A percentile compares a stretch with the other conserved stretches of the same genome.
Evolutionary conservation across 164 flowering plant species (phyloP).

Genomic region (Brasenia schreberi): DNA sequence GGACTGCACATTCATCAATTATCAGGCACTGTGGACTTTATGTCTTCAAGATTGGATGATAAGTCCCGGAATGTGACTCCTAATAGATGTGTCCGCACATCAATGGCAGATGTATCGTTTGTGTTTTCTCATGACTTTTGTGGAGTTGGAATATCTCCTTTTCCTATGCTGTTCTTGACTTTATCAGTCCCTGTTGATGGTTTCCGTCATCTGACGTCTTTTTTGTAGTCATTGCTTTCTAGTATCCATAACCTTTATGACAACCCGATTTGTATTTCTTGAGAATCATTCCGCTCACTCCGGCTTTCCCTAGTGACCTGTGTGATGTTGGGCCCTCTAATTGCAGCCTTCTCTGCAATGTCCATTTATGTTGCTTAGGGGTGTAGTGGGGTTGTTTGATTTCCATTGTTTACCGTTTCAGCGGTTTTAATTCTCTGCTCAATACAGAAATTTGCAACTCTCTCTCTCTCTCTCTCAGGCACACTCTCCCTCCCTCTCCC

Average conservation of each 20-base stretch:
- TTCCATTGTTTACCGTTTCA: too few relatives aligned
- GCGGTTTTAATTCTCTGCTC: too few relatives aligned
- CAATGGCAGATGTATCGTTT: conserved; percentile 61
- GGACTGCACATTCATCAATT: conserved; percentile 36
- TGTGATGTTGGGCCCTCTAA: too few relatives aligned
- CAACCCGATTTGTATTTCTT: background rate
- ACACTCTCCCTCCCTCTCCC: too few relatives aligned
- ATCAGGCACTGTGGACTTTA: conserved; percentile 25
- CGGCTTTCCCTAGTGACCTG: too few relatives aligned
- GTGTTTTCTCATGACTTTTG: conserved; percentile 5
- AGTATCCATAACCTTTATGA: background rate
- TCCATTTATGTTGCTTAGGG: too few relatives aligned
- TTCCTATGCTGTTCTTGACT: background rate
- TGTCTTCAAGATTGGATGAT: conserved; percentile 53
- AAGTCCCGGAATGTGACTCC: conserved; percentile 38
- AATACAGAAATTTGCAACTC: too few relatives aligned
- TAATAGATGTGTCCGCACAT: conserved; percentile 74
- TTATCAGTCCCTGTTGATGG: background rate
- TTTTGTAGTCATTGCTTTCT: background rate
- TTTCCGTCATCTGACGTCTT: background rate
- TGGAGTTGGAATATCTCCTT: too few relatives aligned
- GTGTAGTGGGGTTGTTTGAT: too few relatives aligned
- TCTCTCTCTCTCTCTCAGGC: too few relatives aligned
- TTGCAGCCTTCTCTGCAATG: too few relatives aligned
- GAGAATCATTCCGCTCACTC: too few relatives aligned